Percentiles rank a stretch among this genome's conserved stretches.
Conservation (phyloP, 208 protist genomes). For the Angomonas ambiguus region DNA sequence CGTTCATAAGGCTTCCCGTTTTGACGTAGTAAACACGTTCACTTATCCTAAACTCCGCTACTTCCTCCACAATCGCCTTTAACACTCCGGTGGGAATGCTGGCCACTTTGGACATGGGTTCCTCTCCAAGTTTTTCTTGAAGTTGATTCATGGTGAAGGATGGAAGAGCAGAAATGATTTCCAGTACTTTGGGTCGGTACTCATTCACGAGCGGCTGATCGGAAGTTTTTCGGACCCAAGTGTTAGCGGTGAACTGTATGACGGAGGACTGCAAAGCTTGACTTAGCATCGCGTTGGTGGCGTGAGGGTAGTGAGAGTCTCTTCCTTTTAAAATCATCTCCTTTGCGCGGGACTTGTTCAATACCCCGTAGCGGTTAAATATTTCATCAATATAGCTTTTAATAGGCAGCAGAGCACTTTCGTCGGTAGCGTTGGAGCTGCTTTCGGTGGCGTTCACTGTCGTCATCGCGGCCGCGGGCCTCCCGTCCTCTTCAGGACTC, state of each 20-base stretch:
- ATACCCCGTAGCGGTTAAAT: conserved; percentile 75
- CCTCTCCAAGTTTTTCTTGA: conserved; percentile 22
- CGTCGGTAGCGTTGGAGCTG: conserved; percentile 3
- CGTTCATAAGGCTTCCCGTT: conserved; percentile 5
- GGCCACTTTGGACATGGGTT: conserved; percentile 13
- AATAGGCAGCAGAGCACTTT: conserved; percentile 50
- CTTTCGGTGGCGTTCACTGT: neutral
- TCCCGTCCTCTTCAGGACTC: neutral
- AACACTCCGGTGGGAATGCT: conserved; percentile 23
- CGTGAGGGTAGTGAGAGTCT: conserved; percentile 55
- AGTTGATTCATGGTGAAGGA: conserved; percentile 56
- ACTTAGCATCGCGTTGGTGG: conserved; percentile 76
- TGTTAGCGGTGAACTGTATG: conserved; percentile 71
- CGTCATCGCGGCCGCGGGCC: neutral
- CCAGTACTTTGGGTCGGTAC: conserved; percentile 65
- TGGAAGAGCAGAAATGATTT: conserved; percentile 44
- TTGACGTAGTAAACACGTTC: conserved; percentile 74
- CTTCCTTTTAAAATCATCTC: conserved; percentile 63
- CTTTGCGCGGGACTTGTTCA: conserved; percentile 82
- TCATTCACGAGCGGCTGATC: conserved; percentile 66
- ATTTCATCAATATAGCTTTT: conserved; percentile 56
- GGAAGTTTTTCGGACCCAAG: conserved; percentile 68
- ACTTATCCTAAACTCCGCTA: conserved; percentile 57
- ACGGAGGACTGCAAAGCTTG: conserved; percentile 57
- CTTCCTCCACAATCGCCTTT: conserved; percentile 62